These are phyloP conservation scores for Lactifluus hygrophoroides DNA, from an alignment of 768 basidiomycete species.

Conservation along the genomic window DNA sequence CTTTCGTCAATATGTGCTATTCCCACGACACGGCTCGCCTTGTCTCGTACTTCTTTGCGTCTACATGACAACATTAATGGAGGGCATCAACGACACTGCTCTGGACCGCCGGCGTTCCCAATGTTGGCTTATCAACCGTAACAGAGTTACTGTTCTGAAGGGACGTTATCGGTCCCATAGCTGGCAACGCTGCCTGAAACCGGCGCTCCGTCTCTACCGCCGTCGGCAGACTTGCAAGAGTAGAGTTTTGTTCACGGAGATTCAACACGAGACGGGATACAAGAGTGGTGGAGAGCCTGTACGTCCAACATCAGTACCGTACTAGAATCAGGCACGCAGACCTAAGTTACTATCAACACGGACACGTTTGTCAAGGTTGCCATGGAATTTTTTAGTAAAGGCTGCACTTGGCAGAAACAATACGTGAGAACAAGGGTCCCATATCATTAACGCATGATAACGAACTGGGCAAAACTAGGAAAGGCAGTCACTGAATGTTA, in stretches of 20 bases:
- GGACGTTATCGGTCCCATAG: not conserved
- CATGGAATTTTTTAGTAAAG: not conserved
- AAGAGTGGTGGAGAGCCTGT: constrained; percentile 6
- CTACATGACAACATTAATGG: not conserved
- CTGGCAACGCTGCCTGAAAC: not conserved
- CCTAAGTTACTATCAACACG: too few relatives aligned
- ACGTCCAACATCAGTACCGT: not conserved
- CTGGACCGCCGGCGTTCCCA: not conserved
- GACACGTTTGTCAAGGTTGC: constrained; percentile 8
- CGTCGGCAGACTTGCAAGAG: not conserved
- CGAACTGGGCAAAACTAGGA: constrained; percentile 2
- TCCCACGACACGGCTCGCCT: too few relatives aligned
- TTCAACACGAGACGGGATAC: constrained; percentile 14
- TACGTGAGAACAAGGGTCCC: not conserved
- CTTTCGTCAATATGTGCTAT: too few relatives aligned
- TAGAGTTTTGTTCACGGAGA: not conserved
- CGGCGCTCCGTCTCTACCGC: constrained; percentile 1
- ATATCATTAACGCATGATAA: not conserved
- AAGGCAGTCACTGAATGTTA: not conserved
- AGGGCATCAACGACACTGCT: not conserved
- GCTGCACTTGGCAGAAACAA: not conserved
- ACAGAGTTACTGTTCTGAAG: too few relatives aligned
- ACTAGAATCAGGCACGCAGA: too few relatives aligned
- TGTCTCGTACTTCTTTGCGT: too few relatives aligned
- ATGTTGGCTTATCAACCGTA: not conserved